Evolutionary conservation across 1,284 basidiomycete genomes (phyloP), one percentile per base, ranked within the genome.

Genomic region (Pyrrhoderma noxium): DNA sequence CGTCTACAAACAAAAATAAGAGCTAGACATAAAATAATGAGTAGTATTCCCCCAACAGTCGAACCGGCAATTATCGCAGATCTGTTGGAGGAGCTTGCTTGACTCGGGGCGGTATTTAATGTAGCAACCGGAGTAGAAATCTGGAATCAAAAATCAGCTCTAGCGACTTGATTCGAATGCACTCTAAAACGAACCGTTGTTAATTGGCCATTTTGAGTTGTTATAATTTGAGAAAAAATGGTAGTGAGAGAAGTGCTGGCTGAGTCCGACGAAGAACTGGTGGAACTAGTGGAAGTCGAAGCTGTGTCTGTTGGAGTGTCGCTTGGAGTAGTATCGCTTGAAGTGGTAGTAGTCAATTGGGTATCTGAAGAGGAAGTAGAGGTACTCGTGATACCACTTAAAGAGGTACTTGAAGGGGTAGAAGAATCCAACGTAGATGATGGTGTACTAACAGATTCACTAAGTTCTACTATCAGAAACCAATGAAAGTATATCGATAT

Each of bases 31-130:
- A 68, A 40, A 45, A 73, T 53, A 50, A 72, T 60, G 23, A 77
- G 49, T 25, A 37, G 65, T 5, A 67, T 64, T 13, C 65, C 73
- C n/a, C 72, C 76, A 16, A 71, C 68, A 41, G 72, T 67, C 3
- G 67, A 63, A 7, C 76, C 77, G 0, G 68, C 70, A 37, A 79
- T 75, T 54, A 76, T 64, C 45, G 67, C 67, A 0, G 69, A 70
- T 42, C 68, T 69, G 2, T 62, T 36, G 7, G 50, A 45, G 1
- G 62, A 47, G 14, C 55, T 18, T 1, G 8, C 4, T 19, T 31
- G n/a, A 34, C 51, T 42, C 3, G 43, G 21, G 3, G 52, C 35
- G 2, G 43, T 41, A 40, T 57, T 54, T 45, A 52, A 36, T 8
- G 65, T 66, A 19, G 65, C 64, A 37, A 66, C 59, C 4, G 61